These are phyloP conservation scores for Lipomyces yamanashiensis DNA, from an alignment of 805 yeast genomes.

Conservation along the genomic window DNA sequence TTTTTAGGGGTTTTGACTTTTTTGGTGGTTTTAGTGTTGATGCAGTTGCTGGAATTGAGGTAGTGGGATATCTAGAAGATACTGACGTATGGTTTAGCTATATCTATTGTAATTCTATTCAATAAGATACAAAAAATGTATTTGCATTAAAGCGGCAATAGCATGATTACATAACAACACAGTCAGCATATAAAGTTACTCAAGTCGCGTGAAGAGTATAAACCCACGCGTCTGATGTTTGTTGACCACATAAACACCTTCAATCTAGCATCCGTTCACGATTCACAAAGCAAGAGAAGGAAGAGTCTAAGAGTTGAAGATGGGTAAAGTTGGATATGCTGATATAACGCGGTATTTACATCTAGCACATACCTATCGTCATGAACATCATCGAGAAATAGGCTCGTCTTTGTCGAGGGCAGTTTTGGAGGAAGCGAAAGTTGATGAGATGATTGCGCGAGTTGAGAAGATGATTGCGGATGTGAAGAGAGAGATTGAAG, in stretches of 20 bases:
- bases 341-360: conserved; percentile 15
- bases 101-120: too few species aligned
- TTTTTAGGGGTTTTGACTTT: too few species aligned
- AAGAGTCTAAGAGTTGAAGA: neutral
- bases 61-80: too few species aligned
- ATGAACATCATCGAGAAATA: neutral
- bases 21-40: too few species aligned
- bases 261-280: too few species aligned
- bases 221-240: too few species aligned
- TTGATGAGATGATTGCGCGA: conserved; percentile 1
- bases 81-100: too few species aligned
- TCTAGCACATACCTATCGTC: conserved; percentile 11
- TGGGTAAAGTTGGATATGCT: neutral
- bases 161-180: neutral
- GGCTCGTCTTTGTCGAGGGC: neutral
- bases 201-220: too few species aligned
- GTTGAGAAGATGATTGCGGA: conserved; percentile 3
- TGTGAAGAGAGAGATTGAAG: neutral
- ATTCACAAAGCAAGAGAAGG: neutral
- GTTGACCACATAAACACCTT: too few species aligned
- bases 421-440: neutral
- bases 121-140: too few species aligned
- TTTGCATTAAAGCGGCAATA: too few species aligned
- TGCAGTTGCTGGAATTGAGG: too few species aligned
- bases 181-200: neutral